Base-by-base conservation (phyloP, 305 asterid genomes). In the Andrographis paniculata region DNA sequence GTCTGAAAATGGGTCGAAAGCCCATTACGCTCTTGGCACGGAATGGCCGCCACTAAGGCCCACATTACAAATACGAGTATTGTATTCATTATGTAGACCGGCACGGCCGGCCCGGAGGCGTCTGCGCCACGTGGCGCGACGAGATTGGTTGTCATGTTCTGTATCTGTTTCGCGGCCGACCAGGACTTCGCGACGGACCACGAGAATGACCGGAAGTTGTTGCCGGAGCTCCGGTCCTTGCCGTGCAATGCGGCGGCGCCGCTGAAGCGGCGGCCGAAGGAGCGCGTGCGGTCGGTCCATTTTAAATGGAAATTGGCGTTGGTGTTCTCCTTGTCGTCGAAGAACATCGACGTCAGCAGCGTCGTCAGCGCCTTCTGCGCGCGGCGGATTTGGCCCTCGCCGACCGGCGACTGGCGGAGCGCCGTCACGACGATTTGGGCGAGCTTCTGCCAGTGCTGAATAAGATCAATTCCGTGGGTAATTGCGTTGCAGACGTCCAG, bases 81-180 rank as follows among this genome's bases (percentile, higher is more conserved):
- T 11, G 76, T 62, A 55, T 77, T 78, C 82, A 85, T 76, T 0
- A 71, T 53, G 18, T 75, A 85, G 1, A 85, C 78, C 12, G 98
- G 85, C 46, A 66, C 14, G 5, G 86, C 79, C 30, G 79, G 55
- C 1, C 88, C 83, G 0, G 50, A 56, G 0, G 82, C 48, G 60
- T 85, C 98, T 0, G 61, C 79, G 0, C 93, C 93, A n/a, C 91
- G 91, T 15, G 98, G 95, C 36, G 74, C 75, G 10, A 52, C 76
- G 5, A 85, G 71, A 42, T 68, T 89, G 31, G 84, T 27, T 0
- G 84, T 63, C 86, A 89, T 85, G 5, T 61, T 63, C 42, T 78
- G 87, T 5, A 85, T 64, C 70, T 89, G 95, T 39, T 78, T 82
- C 4, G 94, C 74, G 0, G 95, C 87, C 0, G 95, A 82, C 95